Base-by-base conservation (phyloP, 352 stramenopile genomes). In the Phytophthora ramorum region DNA sequence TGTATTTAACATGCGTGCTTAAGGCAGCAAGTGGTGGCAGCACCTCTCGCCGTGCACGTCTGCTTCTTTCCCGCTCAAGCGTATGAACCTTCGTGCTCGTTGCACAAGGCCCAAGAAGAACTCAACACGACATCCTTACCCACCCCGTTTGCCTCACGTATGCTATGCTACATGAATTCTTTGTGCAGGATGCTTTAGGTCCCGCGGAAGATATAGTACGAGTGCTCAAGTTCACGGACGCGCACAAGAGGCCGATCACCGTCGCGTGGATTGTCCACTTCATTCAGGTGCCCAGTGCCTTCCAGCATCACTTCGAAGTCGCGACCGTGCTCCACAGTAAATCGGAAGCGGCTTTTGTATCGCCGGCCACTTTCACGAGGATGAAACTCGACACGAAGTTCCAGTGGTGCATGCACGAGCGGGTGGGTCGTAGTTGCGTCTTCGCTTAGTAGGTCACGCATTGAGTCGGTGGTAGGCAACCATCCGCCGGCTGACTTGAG, bases 1-100 rank as follows among this genome's bases (percentile, higher is more conserved):
- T 59, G 87, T 95, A 78, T 93, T 91, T 83, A 90, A 91, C 53
- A 86, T 94, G 54, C 85, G 81, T 41, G 78, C 76, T 28, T 76
- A 66, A 51, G 52, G 38, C 41, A 40, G 46, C 28, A 61, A 52
- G 46, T 24, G 6, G 51, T 57, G 51, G 10, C 44, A 43, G 41
- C 46, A 61, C 41, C 37, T 53, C 35, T 22, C 19, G 26, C 47
- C 38, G 20, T 6, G 48, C 47, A 48, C 55, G 38, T 35, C 34
- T 68, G 50, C 50, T 66, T 69, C 57, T 35, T 40, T 8, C 14
- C 35, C 14, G 6, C 44, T 60, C 65, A 60, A 48, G 54, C 48
- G 17, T 70, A 73, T 70, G 47, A 65, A 58, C 40, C 61, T 67
- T 66, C 9, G 38, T 58, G 51, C 28, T 12, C 19, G 22, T 35